These are phyloP conservation scores for Penicillium psychrosexuale DNA, from an alignment of 2,329 filamentous ascomycete genomes.

Conservation along the genomic window DNA sequence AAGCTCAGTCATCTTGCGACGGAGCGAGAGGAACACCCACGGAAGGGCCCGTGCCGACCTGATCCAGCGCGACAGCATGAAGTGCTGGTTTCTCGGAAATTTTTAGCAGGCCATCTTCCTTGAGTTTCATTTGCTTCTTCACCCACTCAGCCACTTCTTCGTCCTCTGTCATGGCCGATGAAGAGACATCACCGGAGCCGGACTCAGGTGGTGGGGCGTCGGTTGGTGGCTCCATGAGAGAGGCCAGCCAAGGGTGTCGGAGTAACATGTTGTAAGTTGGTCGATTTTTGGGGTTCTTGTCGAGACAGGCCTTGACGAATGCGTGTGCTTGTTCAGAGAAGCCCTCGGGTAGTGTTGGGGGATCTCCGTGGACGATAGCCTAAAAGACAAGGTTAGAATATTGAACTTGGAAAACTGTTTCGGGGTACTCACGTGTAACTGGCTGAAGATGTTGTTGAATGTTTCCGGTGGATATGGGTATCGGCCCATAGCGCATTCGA, in stretches of 20 bases:
- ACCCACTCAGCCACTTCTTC: constrained; percentile 87
- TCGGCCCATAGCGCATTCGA: constrained; percentile 89
- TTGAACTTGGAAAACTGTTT: not conserved
- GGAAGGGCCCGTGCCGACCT: constrained; percentile 50
- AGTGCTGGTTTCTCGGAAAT: constrained; percentile 69
- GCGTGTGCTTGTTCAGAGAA: constrained; percentile 78
- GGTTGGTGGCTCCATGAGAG: constrained; percentile 70
- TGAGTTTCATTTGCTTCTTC: constrained; percentile 63
- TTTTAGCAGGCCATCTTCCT: constrained; percentile 56
- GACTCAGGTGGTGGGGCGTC: constrained; percentile 35
- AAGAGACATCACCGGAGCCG: constrained; percentile 32
- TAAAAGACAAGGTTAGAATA: constrained; percentile 41
- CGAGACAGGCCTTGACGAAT: constrained; percentile 84
- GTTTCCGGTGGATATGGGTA: constrained; percentile 98
- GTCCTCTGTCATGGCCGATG: constrained; percentile 58
- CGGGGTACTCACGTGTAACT: constrained; percentile 74
- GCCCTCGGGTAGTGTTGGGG: constrained; percentile 77
- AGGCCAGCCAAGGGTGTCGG: constrained; percentile 81
- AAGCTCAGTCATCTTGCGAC: constrained; percentile 11
- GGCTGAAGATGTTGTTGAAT: constrained; percentile 97
- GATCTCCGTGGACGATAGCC: constrained; percentile 98
- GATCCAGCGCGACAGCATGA: constrained; percentile 81
- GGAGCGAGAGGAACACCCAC: constrained; percentile 26
- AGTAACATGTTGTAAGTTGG: constrained; percentile 91
- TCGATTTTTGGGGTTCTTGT: constrained; percentile 88